Evolutionary conservation across 805 yeast species (phyloP).

Genomic region (Komagataella pastoris): DNA sequence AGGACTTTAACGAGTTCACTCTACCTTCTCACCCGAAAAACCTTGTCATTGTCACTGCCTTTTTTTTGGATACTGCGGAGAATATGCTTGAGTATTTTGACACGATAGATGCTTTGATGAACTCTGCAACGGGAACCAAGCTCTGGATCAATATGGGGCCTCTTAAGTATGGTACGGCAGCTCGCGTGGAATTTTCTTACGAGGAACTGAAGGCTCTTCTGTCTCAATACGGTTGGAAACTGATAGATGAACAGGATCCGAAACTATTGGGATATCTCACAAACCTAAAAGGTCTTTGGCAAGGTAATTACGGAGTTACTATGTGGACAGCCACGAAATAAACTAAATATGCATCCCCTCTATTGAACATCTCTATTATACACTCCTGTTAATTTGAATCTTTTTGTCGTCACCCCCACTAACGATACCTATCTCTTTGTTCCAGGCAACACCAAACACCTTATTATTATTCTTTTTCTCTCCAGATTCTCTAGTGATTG

Average conservation of each 20-base stretch:
- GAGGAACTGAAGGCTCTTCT: slow-evolving; percentile 56
- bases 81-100: slow-evolving; percentile 67
- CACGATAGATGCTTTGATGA: slow-evolving; percentile 33
- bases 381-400: slow-evolving; percentile 55
- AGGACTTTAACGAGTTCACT: slow-evolving; percentile 51
- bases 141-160: slow-evolving; percentile 92
- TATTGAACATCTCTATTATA: neutral
- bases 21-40: slow-evolving; percentile 22
- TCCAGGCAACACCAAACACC: slow-evolving; percentile 85
- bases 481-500: slow-evolving; percentile 60
- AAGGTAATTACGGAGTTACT: slow-evolving; percentile 59
- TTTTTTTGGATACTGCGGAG: slow-evolving; percentile 88
- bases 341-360: neutral
- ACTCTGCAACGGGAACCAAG: slow-evolving; percentile 21
- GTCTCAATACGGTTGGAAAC: slow-evolving; percentile 48
- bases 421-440: slow-evolving; percentile 61
- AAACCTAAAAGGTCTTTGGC: slow-evolving; percentile 55
- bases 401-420: slow-evolving; percentile 94
- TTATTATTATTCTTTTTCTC: slow-evolving; percentile 35
- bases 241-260: slow-evolving; percentile 21
- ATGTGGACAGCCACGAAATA: slow-evolving; percentile 31
- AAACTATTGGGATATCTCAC: slow-evolving; percentile 51
- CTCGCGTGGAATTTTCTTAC: slow-evolving; percentile 57
- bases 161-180: slow-evolving; percentile 78
- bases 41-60: slow-evolving; percentile 51